Conservation (phyloP, 306 rosid species). For the Gynostemma pentaphyllum region DNA sequence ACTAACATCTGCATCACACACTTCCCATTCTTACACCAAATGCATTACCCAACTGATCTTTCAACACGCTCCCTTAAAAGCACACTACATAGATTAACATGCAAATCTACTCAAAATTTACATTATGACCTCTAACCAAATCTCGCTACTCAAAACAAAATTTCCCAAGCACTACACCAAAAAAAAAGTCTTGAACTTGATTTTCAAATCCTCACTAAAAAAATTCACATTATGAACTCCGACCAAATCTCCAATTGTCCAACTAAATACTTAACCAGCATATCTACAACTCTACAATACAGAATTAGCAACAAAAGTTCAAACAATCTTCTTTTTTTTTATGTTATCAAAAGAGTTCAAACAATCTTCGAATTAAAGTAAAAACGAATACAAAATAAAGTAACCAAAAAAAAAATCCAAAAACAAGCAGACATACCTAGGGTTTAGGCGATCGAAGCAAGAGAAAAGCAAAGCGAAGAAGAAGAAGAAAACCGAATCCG, state of each 20-base stretch:
- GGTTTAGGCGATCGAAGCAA: neutral
- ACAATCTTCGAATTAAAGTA: too few species aligned
- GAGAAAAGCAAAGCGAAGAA: neutral
- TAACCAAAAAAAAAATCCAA: neutral
- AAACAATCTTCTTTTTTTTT: too few species aligned
- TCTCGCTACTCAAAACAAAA: neutral
- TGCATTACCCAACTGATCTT: neutral
- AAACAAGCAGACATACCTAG: neutral
- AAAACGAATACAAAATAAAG: neutral
- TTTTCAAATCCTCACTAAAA: neutral
- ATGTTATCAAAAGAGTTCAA: too few species aligned
- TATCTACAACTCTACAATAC: neutral
- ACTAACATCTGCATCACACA: too few species aligned
- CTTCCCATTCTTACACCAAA: neutral
- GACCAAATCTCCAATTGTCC: neutral
- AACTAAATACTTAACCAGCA: neutral
- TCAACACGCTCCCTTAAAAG: neutral
- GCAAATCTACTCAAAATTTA: neutral
- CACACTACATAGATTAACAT: neutral
- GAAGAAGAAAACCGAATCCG: neutral
- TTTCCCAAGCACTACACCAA: neutral
- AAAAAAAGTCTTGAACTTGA: too few species aligned
- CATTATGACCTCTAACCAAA: neutral
- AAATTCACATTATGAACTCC: neutral
- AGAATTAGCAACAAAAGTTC: neutral